phyloP scores from a whole-genome alignment of 345 rosid genomes.

The Pugionium dolabratum region DNA sequence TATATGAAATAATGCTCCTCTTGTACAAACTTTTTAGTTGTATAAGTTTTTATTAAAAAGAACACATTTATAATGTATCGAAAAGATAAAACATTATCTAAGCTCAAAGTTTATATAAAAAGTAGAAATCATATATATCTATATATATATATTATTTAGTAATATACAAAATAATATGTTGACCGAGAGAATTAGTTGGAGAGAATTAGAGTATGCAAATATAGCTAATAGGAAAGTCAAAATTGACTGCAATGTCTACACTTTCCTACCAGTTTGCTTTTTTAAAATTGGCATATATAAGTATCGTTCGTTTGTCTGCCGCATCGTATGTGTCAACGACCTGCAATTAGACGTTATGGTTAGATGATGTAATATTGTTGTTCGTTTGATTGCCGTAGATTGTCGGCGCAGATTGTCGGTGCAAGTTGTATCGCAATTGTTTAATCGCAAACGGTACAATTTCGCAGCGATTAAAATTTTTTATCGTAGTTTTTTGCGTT shows the following conservation, averaged over 20 bases:
- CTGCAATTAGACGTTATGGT: too few species aligned
- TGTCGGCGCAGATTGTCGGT: too few species aligned
- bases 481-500: too few species aligned
- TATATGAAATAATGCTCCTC: background rate
- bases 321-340: too few species aligned
- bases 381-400: too few species aligned
- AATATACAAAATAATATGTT: slow-evolving; percentile 2
- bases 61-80: background rate
- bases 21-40: background rate
- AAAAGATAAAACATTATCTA: background rate
- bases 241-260: background rate
- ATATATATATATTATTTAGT: background rate
- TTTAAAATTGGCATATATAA: background rate
- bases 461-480: too few species aligned
- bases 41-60: background rate
- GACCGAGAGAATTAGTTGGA: slow-evolving; percentile 7
- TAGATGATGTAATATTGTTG: too few species aligned
- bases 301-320: too few species aligned
- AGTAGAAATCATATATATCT: background rate
- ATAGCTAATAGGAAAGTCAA: slow-evolving; percentile 4
- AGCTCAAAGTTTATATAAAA: background rate
- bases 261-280: background rate
- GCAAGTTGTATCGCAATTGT: too few species aligned
- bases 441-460: too few species aligned
- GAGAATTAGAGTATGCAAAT: background rate